Evolutionary conservation across 805 yeast species (phyloP).

Genomic region (Cyberlindnera bimundalis): DNA sequence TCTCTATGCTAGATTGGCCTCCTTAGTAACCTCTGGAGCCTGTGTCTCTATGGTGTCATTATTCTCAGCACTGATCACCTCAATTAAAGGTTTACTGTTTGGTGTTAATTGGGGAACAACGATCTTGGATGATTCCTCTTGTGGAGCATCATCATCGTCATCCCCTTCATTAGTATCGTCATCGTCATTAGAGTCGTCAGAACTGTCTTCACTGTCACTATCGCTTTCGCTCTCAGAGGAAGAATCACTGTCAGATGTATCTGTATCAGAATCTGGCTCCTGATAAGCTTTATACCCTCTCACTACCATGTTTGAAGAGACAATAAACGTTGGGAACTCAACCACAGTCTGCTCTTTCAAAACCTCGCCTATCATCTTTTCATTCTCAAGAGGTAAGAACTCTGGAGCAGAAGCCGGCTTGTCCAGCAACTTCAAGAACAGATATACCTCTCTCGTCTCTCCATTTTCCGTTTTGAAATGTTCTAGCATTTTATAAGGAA

Average conservation of each 20-base stretch:
- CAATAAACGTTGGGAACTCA: slow-evolving; percentile 72
- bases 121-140: slow-evolving; percentile 18
- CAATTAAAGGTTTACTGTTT: not conserved
- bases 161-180: slow-evolving; percentile 8
- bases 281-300: slow-evolving; percentile 27
- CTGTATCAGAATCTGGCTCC: slow-evolving; percentile 11
- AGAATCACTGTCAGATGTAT: slow-evolving; percentile 13
- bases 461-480: slow-evolving; percentile 10
- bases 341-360: slow-evolving; percentile 59
- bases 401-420: slow-evolving; percentile 32
- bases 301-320: slow-evolving; percentile 34
- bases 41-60: not conserved
- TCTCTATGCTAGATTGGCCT: no score
- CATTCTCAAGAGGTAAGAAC: slow-evolving; percentile 36
- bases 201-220: not conserved
- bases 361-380: slow-evolving; percentile 41
- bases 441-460: slow-evolving; percentile 17
- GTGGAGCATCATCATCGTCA: slow-evolving; percentile 9
- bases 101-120: not conserved
- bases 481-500: slow-evolving; percentile 29
- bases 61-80: not conserved
- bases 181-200: slow-evolving; percentile 5
- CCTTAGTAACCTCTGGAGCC: no score
- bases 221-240: slow-evolving; percentile 19
- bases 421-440: slow-evolving; percentile 31